Evolutionary conservation across 2,329 filamentous ascomycete species (phyloP).

Genomic region (Cladophialophora carrionii): DNA sequence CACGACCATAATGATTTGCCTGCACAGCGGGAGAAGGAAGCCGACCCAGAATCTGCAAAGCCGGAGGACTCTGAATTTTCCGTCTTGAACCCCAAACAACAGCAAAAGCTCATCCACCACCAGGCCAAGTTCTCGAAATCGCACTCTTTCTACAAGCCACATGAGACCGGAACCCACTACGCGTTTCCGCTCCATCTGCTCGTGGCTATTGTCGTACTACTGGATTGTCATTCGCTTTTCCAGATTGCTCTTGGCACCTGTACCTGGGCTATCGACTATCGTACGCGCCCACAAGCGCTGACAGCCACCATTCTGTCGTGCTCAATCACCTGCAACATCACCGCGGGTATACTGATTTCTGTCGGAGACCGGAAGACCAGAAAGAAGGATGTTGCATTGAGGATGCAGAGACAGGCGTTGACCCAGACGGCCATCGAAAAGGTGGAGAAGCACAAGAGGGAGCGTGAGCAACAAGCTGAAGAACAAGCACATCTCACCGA

Average conservation of each 20-base stretch:
- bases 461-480: slow-evolving; percentile 16
- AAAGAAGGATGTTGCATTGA: slow-evolving; percentile 83
- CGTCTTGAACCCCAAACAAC: slow-evolving; percentile 57
- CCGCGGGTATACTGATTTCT: slow-evolving; percentile 74
- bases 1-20: slow-evolving; percentile 72
- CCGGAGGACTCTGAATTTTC: slow-evolving; percentile 34
- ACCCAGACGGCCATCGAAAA: slow-evolving; percentile 67
- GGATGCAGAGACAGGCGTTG: slow-evolving; percentile 74
- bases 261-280: slow-evolving; percentile 78
- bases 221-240: slow-evolving; percentile 77
- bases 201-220: slow-evolving; percentile 74
- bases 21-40: slow-evolving; percentile 45
- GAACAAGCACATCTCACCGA: slow-evolving; percentile 15
- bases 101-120: slow-evolving; percentile 72
- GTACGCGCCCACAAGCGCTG: slow-evolving; percentile 68
- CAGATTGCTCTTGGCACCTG: slow-evolving; percentile 78
- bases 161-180: slow-evolving; percentile 80
- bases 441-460: slow-evolving; percentile 37
- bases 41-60: slow-evolving; percentile 51
- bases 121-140: slow-evolving; percentile 78
- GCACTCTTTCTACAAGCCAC: slow-evolving; percentile 86
- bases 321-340: slow-evolving; percentile 76
- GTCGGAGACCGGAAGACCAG: slow-evolving; percentile 75
- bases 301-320: slow-evolving; percentile 81
- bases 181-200: slow-evolving; percentile 76